These are phyloP conservation scores for Musa beccarii DNA, from an alignment of 176 grass and related monocot species.

Conservation along the genomic window DNA sequence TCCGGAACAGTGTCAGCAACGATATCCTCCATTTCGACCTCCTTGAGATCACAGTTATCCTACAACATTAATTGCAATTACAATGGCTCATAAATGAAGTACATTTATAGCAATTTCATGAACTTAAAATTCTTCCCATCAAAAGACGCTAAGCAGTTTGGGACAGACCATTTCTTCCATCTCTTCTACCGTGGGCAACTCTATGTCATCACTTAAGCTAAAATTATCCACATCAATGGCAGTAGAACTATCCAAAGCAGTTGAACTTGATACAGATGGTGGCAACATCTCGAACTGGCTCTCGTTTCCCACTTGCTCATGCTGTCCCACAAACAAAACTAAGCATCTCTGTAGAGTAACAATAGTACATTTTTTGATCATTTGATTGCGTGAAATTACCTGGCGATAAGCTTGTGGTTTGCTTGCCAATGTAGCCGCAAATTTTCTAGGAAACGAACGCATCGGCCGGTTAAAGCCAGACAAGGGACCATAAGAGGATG, in stretches of 20 bases:
- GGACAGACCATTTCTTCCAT: constrained; percentile 56
- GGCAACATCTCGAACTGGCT: constrained; percentile 11
- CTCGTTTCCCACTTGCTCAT: background rate
- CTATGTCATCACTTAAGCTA: background rate
- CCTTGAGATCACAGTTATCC: background rate
- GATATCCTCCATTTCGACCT: constrained; percentile 1
- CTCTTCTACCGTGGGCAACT: constrained; percentile 24
- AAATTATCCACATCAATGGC: constrained; percentile 6
- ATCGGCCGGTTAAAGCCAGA: background rate
- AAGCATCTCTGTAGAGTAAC: background rate
- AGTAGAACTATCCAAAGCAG: background rate
- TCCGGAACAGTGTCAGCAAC: background rate
- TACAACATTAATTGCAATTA: background rate
- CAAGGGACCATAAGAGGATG: background rate
- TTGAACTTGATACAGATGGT: background rate
- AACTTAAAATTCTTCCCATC: background rate
- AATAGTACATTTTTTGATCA: background rate
- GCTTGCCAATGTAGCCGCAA: constrained; percentile 40
- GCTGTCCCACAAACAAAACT: background rate
- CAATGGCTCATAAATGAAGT: background rate
- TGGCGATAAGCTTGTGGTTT: constrained; percentile 22
- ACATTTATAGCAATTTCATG: too few species aligned
- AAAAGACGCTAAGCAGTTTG: background rate
- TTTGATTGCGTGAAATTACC: background rate
- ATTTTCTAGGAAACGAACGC: constrained; percentile 35